Evolutionary conservation across 2,329 filamentous ascomycete genomes (phyloP).

Genomic region (Aspergillus tanneri): DNA sequence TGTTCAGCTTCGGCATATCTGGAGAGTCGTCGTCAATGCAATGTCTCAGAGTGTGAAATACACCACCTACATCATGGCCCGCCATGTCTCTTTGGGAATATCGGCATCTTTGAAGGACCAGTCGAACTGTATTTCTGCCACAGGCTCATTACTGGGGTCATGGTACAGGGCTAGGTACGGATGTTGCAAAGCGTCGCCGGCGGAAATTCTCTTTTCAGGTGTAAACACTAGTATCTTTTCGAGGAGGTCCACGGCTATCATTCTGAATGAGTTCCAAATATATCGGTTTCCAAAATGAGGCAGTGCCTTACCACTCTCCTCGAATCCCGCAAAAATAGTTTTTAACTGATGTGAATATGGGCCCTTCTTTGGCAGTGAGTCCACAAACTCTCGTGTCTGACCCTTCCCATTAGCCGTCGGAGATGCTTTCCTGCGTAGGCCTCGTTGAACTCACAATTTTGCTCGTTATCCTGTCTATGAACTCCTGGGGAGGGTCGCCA

Average conservation of each 20-base stretch:
- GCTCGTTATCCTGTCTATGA: conserved; percentile 96
- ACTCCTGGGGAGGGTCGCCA: conserved; percentile 93
- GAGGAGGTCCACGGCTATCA: conserved; percentile 79
- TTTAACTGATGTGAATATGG: conserved; percentile 78
- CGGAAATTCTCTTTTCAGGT: conserved; percentile 90
- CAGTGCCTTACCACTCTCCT: conserved; percentile 65
- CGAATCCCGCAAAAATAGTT: conserved; percentile 92
- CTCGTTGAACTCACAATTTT: conserved; percentile 69
- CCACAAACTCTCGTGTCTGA: conserved; percentile 91
- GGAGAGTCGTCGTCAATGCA: conserved; percentile 1
- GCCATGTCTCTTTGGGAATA: conserved; percentile 97
- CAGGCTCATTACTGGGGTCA: conserved; percentile 92
- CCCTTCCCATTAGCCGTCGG: neutral
- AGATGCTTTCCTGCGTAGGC: neutral
- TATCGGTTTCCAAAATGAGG: neutral
- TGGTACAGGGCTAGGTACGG: conserved; percentile 95
- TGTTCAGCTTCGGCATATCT: conserved; percentile 99
- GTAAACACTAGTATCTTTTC: conserved; percentile 98
- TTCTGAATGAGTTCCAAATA: neutral
- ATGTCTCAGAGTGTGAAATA: too few species aligned
- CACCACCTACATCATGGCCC: conserved; percentile 91
- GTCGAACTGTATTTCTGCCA: conserved; percentile 95
- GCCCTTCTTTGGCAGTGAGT: conserved; percentile 90
- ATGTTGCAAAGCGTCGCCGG: conserved; percentile 79
- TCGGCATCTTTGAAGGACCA: conserved; percentile 99